These are phyloP conservation scores for Colletotrichum eremochloae DNA, from an alignment of 2,329 filamentous ascomycete genomes.

Conservation along the genomic window DNA sequence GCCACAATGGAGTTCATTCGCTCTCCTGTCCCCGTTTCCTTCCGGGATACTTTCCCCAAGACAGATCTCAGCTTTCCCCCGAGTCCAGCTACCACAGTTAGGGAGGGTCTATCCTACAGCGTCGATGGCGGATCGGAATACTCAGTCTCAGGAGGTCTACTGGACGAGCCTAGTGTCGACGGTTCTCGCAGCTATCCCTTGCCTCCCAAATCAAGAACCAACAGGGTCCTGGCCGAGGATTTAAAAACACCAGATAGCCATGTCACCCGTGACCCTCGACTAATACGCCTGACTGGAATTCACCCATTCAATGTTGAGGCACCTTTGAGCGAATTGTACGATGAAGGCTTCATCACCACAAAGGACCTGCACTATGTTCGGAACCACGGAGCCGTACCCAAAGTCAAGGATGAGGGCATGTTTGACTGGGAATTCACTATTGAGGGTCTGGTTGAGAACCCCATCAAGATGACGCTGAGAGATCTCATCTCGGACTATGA, in stretches of 20 bases:
- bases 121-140: slow-evolving; percentile 45
- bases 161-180: slow-evolving; percentile 42
- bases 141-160: slow-evolving; percentile 14
- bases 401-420: slow-evolving; percentile 78
- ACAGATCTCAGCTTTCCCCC: slow-evolving; percentile 50
- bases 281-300: slow-evolving; percentile 88
- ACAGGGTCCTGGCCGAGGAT: slow-evolving; percentile 78
- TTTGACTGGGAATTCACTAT: slow-evolving; percentile 86
- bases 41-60: slow-evolving; percentile 32
- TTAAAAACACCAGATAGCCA: slow-evolving; percentile 86
- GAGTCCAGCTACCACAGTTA: slow-evolving; percentile 56
- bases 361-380: slow-evolving; percentile 92
- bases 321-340: slow-evolving; percentile 81
- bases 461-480: slow-evolving; percentile 77
- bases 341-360: slow-evolving; percentile 86
- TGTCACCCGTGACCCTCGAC: slow-evolving; percentile 81
- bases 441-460: slow-evolving; percentile 85
- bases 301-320: slow-evolving; percentile 95
- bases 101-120: slow-evolving; percentile 53
- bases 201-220: slow-evolving; percentile 74
- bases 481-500: slow-evolving; percentile 82
- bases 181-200: slow-evolving; percentile 67
- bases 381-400: slow-evolving; percentile 88
- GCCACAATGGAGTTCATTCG: slow-evolving; percentile 24
- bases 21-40: background rate